These are phyloP conservation scores for Phytopythium sindhum DNA, from an alignment of 352 stramenopile genomes.

Conservation along the genomic window DNA sequence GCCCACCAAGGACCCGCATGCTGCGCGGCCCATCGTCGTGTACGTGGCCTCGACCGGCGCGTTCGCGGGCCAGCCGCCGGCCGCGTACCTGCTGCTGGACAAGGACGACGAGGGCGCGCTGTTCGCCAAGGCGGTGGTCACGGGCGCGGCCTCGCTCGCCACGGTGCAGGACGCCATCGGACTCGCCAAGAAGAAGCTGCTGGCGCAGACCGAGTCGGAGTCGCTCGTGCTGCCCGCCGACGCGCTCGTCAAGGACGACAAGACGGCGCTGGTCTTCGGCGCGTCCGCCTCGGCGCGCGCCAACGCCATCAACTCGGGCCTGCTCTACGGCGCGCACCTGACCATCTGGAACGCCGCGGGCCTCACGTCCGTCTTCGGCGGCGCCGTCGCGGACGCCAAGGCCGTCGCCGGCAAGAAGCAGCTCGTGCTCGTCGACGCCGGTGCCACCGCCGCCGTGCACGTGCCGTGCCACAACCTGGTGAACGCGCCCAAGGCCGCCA, in stretches of 20 bases:
- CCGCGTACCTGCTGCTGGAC: slow-evolving; percentile 61
- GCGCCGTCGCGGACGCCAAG: slow-evolving; percentile 49
- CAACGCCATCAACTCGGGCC: slow-evolving; percentile 53
- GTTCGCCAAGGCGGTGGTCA: slow-evolving; percentile 77
- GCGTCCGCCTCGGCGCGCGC: slow-evolving; percentile 43
- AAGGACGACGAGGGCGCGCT: slow-evolving; percentile 54
- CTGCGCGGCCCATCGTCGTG: slow-evolving; percentile 71
- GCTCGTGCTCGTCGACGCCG: slow-evolving; percentile 39
- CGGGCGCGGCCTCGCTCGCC: slow-evolving; percentile 41
- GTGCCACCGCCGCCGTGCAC: slow-evolving; percentile 48
- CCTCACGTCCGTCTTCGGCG: slow-evolving; percentile 69
- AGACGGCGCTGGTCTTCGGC: slow-evolving; percentile 73
- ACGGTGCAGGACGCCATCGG: slow-evolving; percentile 54
- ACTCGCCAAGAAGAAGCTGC: slow-evolving; percentile 74
- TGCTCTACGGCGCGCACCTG: slow-evolving; percentile 63
- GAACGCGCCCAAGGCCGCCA: slow-evolving; percentile 49
- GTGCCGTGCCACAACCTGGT: slow-evolving; percentile 81
- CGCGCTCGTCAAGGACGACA: slow-evolving; percentile 57
- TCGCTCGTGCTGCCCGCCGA: slow-evolving; percentile 56
- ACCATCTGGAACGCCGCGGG: slow-evolving; percentile 71
- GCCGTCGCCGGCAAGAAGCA: slow-evolving; percentile 46
- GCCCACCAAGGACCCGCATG: slow-evolving; percentile 57
- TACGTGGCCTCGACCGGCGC: slow-evolving; percentile 65
- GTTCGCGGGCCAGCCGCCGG: slow-evolving; percentile 54
- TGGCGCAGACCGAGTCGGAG: slow-evolving; percentile 44